Base-by-base conservation (phyloP, 2,329 filamentous ascomycete genomes). In the Pezizomycotina sp. region DNA sequence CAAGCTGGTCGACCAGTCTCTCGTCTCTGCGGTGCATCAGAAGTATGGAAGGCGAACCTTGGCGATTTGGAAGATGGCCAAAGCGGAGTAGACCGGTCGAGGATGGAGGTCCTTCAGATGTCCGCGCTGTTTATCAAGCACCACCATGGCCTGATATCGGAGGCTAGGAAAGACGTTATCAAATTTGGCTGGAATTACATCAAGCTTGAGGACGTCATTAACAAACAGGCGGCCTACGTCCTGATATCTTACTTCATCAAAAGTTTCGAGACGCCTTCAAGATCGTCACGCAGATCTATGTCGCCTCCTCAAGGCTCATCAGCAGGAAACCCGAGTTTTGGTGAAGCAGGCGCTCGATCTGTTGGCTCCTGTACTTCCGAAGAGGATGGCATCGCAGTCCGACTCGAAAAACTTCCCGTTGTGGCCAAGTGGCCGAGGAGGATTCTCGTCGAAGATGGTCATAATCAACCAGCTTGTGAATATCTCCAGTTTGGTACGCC, bases 141-240 rank as follows among this genome's bases (percentile, higher is more conserved):
- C 52, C 82, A 98, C 52, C 74, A 86, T 52, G 70, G 71, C 20
- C 78, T 83, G 35, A 69, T 98, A 1, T 79, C 91, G 48, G 89
- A 95, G 52, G 76, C 81, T 2, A 74, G 91, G 23, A 98, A 98
- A 58, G 89, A 98, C 47, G 86, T 98, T 45, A 98, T 98, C 53
- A 95, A 93, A 59, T 98, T 95, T 58, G 84, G 83, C 3, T 99
- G 89, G 89, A 92, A 84, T 12, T 95, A 92, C 54, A 98, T 98
- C 51, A 74, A 81, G 15, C 69, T 98, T n/a, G 91, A 99, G 53
- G 89, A 99, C 56, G 80, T 92, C 38, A 92, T 98, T 62, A 98
- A 95, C 63, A 98, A 98, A 58, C 89, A 95, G 56, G 89, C 86
- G 1, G 84, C 89, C 2, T 98, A 98, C 52, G 86, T 93, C 4